Percentiles rank a stretch among this genome's conserved stretches.
These are phyloP conservation scores for Albugo laibachii DNA, from an alignment of 352 stramenopile species.

Conservation along the genomic window DNA sequence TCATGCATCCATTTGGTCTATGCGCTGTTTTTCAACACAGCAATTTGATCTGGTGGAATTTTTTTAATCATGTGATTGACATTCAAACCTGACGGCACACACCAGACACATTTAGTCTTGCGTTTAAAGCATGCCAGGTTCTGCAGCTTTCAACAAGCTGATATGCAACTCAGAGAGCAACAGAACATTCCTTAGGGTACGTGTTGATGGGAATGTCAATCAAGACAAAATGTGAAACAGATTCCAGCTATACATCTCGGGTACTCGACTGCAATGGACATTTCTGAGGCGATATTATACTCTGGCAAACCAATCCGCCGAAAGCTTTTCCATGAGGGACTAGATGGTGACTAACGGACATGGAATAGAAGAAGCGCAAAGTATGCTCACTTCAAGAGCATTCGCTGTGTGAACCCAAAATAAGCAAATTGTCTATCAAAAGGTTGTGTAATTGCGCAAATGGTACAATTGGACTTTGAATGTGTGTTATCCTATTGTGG, in stretches of 20 bases:
- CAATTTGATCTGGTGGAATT: slow-evolving; percentile 14
- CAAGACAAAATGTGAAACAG: too few species aligned
- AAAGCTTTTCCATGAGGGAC: slow-evolving; percentile 37
- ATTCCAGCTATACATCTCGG: too few species aligned
- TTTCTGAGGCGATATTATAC: slow-evolving; percentile 50
- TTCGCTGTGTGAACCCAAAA: slow-evolving; percentile 42
- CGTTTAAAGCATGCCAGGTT: too few species aligned
- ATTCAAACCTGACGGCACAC: slow-evolving; percentile 21
- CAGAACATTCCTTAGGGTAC: too few species aligned
- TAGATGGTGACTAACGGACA: slow-evolving; percentile 5
- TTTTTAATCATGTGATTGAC: slow-evolving; percentile 10
- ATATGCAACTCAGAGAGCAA: too few species aligned
- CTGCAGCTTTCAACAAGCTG: too few species aligned
- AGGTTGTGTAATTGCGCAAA: slow-evolving; percentile 24
- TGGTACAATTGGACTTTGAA: slow-evolving; percentile 21
- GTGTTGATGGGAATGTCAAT: too few species aligned
- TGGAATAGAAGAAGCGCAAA: background rate
- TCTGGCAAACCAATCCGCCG: slow-evolving; percentile 28
- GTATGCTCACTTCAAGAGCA: background rate
- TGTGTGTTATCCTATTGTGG: background rate
- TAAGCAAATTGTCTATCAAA: slow-evolving; percentile 63
- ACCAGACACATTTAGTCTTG: too few species aligned
- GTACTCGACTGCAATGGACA: slow-evolving; percentile 24
- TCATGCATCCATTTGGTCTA: slow-evolving; percentile 18
- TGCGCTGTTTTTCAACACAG: slow-evolving; percentile 17